Base-by-base conservation (phyloP, 208 protist species). In the Giardia muris region DNA sequence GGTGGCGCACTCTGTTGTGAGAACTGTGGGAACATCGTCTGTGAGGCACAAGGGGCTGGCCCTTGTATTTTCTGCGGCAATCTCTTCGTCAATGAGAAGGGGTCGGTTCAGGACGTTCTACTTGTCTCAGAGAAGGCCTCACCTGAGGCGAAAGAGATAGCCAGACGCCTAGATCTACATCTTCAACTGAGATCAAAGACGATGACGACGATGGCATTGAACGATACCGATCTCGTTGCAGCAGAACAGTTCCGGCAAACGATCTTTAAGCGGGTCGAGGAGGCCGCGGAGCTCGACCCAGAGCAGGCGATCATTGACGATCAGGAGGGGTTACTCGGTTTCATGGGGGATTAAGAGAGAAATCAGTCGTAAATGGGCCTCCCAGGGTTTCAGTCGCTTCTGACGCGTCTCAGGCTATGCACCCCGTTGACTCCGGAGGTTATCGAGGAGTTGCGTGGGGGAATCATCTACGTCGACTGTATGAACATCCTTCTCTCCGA, bases 21-120 rank as follows among this genome's bases (percentile, higher is more conserved):
- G 19, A 76, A 76, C 57, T 76, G 57, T 76, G 57, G 57, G 57
- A 76, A 76, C 57, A 76, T 76, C 57, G 57, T 76, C 57, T 76
- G 57, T 30, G 19, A 76, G 30, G 57, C 57, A 76, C 57, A 76
- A 30, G 57, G 57, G 19, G 10, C 30, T 10, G 57, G 57, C 19
- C 57, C 57, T 10, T 76, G 57, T 76, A 10, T 76, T 30, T 76
- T 76, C 57, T 76, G 57, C 30, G 57, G 57, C 30, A 30, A 10
- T 76, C 30, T 30, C 57, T 76, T 10, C 57, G 30, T 10, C 57
- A 76, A 76, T 76, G 57, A 76, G 57, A 10, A 76, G 57, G 10
- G 10, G 10, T 10, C 57, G 30, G 57, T 76, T 30, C 10, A 10
- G 19, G 57, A 76, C 19, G 57, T 39, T 10, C n/a, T n/a, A n/a